phyloP scores from a whole-genome alignment of 768 basidiomycete species.

The Epithele typhae region DNA sequence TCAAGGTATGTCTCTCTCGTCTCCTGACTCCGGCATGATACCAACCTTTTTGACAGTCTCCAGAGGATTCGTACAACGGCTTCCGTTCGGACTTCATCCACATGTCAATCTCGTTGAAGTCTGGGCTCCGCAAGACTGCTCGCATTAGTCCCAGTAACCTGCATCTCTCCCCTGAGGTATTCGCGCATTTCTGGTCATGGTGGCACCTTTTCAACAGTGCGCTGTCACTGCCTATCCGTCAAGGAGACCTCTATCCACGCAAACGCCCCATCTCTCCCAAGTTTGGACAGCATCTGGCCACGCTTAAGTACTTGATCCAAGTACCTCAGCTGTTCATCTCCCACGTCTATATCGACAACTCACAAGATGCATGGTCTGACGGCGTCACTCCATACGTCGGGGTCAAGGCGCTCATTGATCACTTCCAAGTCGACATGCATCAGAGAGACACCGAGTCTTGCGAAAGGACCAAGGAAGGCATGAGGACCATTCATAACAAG shows the following conservation, averaged over 20 bases:
- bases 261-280: slow-evolving; percentile 72
- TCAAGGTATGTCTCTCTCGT: slow-evolving; percentile 38
- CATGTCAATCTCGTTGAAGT: slow-evolving; percentile 79
- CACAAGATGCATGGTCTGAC: slow-evolving; percentile 72
- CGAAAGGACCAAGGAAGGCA: slow-evolving; percentile 52
- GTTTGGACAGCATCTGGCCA: slow-evolving; percentile 83
- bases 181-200: slow-evolving; percentile 92
- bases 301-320: slow-evolving; percentile 84
- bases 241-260: slow-evolving; percentile 76
- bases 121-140: slow-evolving; percentile 42
- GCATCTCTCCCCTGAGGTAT: slow-evolving; percentile 80
- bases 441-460: slow-evolving; percentile 82
- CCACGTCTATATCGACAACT: slow-evolving; percentile 83
- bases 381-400: slow-evolving; percentile 81
- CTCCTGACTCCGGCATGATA: slow-evolving; percentile 9
- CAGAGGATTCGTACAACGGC: slow-evolving; percentile 73
- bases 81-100: slow-evolving; percentile 96
- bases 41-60: slow-evolving; percentile 36
- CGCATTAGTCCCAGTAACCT: slow-evolving; percentile 52
- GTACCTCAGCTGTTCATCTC: slow-evolving; percentile 78
- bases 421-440: slow-evolving; percentile 87
- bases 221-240: slow-evolving; percentile 79
- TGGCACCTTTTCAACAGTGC: slow-evolving; percentile 79
- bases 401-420: slow-evolving; percentile 76
- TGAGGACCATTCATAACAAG: slow-evolving; percentile 65